Conservation (phyloP, 2,329 filamentous ascomycete species). For the Cladosporium sp. region DNA sequence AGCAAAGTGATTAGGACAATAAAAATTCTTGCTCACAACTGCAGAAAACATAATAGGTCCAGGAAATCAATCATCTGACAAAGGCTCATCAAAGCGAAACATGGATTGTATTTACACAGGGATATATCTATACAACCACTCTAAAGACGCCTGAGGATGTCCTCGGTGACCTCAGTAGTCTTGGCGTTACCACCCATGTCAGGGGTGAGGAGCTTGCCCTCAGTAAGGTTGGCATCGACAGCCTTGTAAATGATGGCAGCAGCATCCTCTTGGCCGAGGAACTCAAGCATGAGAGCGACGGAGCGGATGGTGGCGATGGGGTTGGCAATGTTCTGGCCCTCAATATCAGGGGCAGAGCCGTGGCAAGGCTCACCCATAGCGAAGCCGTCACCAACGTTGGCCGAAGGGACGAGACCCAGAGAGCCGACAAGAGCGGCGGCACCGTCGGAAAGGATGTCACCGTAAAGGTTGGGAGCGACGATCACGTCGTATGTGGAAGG, state of each 20-base stretch:
- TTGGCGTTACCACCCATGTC: slow-evolving; percentile 86
- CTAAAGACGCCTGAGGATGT: slow-evolving; percentile 79
- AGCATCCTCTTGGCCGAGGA: slow-evolving; percentile 81
- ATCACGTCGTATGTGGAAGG: slow-evolving; percentile 96
- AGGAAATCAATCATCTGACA: too few relatives aligned
- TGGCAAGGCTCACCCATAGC: slow-evolving; percentile 98
- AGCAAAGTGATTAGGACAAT: neutral
- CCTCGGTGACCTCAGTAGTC: slow-evolving; percentile 83
- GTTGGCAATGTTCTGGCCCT: slow-evolving; percentile 90
- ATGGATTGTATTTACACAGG: neutral
- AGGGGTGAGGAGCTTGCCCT: slow-evolving; percentile 78
- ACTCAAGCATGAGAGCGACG: slow-evolving; percentile 94
- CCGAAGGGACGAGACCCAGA: slow-evolving; percentile 87
- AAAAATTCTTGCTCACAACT: too few relatives aligned
- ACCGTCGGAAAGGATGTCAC: slow-evolving; percentile 93
- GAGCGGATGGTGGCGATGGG: slow-evolving; percentile 92
- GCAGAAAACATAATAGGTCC: too few relatives aligned
- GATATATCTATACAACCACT: slow-evolving; percentile 16
- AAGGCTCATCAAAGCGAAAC: neutral
- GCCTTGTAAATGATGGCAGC: slow-evolving; percentile 89
- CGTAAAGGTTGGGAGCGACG: slow-evolving; percentile 95
- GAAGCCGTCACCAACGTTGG: slow-evolving; percentile 92
- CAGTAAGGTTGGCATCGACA: slow-evolving; percentile 85
- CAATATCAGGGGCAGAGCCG: slow-evolving; percentile 92
- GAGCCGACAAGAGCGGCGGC: slow-evolving; percentile 91